Evolutionary conservation across 2,329 filamentous ascomycete species (phyloP), one percentile per base, ranked within the genome.

Genomic region (Penicillium sp.): DNA sequence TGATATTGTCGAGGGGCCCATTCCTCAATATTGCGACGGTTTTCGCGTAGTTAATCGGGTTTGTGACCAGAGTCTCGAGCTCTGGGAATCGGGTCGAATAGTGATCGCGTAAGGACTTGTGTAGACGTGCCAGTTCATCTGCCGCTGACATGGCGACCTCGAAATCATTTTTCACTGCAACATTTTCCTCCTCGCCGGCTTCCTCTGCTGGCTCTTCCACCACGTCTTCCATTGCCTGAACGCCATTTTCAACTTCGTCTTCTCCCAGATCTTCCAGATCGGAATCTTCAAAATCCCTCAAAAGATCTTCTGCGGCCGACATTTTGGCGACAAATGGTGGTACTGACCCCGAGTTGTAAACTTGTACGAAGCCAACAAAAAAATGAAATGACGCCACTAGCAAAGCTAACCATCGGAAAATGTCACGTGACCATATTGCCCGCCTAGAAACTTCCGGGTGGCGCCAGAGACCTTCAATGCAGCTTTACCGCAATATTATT

Each of bases 31-130:
- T 95, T 3, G 90, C 87, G 8, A 97, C 94, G 0, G 94, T 90
- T 77, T 96, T 96, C 26, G 93, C 91, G 75, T 97, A 99, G 70
- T 97, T 91, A 51, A 97, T 81, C 1, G 94, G 91, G 66, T 93
- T 96, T 57, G 90, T 91, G 59, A 99, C 88, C 33, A 99, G 83
- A 18, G 83, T 84, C 72, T 99, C 94, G 42, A 99, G 83, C 73
- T 97, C 93, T 0, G 94, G 93, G 67, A 97, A 99, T 59, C 93
- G 85, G 18, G 89, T 82, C 9, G 92, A 96, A 76, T 99, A 99
- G 74, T 97, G 91, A 67, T 99, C 94, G 67, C 93, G 85, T 59
- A 97, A 91, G 72, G 91, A 95, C 75, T 99, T 99, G 80, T 99
- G 94, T 21, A 97, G 90, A 7, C 94, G 83, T 33, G 89, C 89